Conservation (phyloP, 371 early-diverging fungal genomes). For the Mucor indicus region DNA sequence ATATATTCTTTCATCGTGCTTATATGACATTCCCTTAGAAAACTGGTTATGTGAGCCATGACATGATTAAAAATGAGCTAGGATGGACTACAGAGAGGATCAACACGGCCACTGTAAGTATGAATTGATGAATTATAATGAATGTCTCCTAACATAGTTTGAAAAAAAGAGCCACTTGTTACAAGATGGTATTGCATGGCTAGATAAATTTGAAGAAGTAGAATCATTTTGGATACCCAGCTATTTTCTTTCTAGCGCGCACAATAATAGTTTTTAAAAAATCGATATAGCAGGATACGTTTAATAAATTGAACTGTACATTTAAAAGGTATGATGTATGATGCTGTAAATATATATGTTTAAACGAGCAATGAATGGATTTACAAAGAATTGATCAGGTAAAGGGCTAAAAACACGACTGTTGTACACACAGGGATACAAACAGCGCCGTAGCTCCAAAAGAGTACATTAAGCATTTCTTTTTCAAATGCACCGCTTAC, state of each 20-base stretch:
- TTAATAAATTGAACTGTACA: too few relatives aligned
- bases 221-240: constrained; percentile 81
- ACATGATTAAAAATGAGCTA: constrained; percentile 45
- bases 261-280: constrained; percentile 1
- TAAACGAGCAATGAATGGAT: too few relatives aligned
- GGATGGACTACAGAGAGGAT: constrained; percentile 65
- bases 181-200: constrained; percentile 82
- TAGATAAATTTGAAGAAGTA: constrained; percentile 63
- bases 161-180: constrained; percentile 71
- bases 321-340: too few relatives aligned
- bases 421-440: constrained; percentile 47
- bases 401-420: constrained; percentile 24
- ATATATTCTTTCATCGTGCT: not conserved
- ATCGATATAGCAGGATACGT: too few relatives aligned
- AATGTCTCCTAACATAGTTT: too few relatives aligned
- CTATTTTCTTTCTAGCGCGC: constrained; percentile 37
- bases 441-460: constrained; percentile 60
- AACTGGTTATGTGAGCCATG: constrained; percentile 61
- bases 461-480: constrained; percentile 54
- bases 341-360: too few relatives aligned
- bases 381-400: not conserved
- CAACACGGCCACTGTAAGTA: constrained; percentile 37
- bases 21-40: constrained; percentile 29
- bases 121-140: too few relatives aligned
- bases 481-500: constrained; percentile 53